phyloP scores from a whole-genome alignment of 148 eudicot genomes.

The Silene conica region DNA sequence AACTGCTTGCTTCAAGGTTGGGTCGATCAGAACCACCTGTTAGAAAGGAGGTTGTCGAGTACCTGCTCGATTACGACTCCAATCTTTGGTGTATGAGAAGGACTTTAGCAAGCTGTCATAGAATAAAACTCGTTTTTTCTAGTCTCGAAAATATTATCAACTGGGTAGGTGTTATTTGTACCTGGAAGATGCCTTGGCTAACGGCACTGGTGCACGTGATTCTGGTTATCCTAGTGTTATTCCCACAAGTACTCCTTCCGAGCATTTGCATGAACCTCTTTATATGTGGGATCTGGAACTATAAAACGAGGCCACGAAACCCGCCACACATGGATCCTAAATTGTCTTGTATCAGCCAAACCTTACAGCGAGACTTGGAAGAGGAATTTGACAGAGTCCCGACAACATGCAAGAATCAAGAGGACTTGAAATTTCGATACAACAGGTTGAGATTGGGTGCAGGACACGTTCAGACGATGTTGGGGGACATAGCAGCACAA shows the following conservation, averaged over 20 bases:
- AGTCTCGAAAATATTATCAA: not conserved
- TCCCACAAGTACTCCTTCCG: constrained; percentile 23
- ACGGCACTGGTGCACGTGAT: constrained; percentile 20
- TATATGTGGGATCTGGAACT: constrained; percentile 29
- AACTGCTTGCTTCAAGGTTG: constrained; percentile 25
- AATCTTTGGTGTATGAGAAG: constrained; percentile 30
- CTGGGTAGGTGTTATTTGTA: constrained; percentile 11
- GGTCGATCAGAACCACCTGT: constrained; percentile 39
- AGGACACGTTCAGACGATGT: constrained; percentile 28
- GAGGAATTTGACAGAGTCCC: constrained; percentile 43
- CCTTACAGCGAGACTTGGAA: constrained; percentile 26
- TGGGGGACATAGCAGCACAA: constrained; percentile 38
- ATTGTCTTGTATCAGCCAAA: constrained; percentile 23
- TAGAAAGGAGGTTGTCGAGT: constrained; percentile 35
- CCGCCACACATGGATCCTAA: constrained; percentile 40
- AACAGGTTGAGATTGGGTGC: constrained; percentile 32
- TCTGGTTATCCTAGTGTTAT: constrained; percentile 18
- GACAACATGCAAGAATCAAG: constrained; percentile 23
- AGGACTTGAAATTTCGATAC: constrained; percentile 26
- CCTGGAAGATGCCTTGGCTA: constrained; percentile 30
- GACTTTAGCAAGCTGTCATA: constrained; percentile 24
- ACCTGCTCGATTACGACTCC: constrained; percentile 37
- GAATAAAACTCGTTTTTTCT: constrained; percentile 20
- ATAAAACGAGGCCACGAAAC: constrained; percentile 25
- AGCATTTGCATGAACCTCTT: constrained; percentile 22